Conservation (phyloP, 352 stramenopile genomes). For the Globisporangium uncinulatum region DNA sequence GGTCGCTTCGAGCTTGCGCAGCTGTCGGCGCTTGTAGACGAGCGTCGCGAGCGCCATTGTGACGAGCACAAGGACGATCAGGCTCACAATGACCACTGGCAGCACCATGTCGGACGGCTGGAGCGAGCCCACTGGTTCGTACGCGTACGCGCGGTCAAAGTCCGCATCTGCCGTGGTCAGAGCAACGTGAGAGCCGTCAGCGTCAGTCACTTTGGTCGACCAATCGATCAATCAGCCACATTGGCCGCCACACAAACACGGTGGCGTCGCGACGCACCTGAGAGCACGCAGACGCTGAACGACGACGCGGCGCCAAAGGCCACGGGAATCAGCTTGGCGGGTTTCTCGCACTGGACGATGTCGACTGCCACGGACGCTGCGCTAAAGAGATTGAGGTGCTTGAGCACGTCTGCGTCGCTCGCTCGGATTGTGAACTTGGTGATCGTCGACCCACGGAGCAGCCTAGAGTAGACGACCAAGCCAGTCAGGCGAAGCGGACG, state of each 20-base stretch:
- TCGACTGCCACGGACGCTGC: slow-evolving; percentile 1
- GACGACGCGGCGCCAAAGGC: background rate
- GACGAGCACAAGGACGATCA: slow-evolving; percentile 2
- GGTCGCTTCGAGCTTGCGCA: slow-evolving; percentile 10
- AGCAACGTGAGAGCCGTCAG: background rate
- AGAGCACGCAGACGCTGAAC: slow-evolving; percentile 9
- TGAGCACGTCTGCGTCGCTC: slow-evolving; percentile 4
- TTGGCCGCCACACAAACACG: no score
- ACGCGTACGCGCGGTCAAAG: slow-evolving; percentile 9
- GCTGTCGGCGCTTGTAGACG: slow-evolving; percentile 10
- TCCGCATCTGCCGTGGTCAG: slow-evolving; percentile 5
- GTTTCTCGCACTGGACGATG: background rate
- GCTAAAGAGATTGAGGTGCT: background rate
- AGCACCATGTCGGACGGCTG: slow-evolving; percentile 1
- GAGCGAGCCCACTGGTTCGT: background rate
- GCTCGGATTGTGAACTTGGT: slow-evolving; percentile 12
- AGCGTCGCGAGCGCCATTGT: slow-evolving; percentile 3
- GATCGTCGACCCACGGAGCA: slow-evolving; percentile 4
- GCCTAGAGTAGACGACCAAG: background rate
- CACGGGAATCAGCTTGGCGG: background rate
- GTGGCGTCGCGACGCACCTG: slow-evolving; percentile 1
- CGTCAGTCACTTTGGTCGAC: background rate
- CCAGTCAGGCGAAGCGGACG: no score
- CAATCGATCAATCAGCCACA: no score
- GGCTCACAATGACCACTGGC: slow-evolving; percentile 4